Conservation (phyloP, 768 basidiomycete genomes). For the Mrakia frigida region DNA sequence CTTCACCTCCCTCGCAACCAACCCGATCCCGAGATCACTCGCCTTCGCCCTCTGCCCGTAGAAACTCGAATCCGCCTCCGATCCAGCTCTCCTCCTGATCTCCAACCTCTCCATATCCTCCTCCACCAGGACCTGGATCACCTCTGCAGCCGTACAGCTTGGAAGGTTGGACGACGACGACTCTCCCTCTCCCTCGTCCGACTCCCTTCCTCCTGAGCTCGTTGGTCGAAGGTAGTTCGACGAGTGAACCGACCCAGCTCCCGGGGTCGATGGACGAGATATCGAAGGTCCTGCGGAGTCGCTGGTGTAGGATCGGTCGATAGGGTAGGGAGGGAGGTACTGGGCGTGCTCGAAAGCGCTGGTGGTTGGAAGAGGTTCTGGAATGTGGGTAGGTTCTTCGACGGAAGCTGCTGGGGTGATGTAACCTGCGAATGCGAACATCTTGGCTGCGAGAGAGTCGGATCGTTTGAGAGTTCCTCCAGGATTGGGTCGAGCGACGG, state of each 20-base stretch:
- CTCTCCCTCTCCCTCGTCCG: constrained; percentile 1
- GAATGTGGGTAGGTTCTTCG: background rate
- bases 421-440: constrained; percentile 27
- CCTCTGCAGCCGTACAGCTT: constrained; percentile 62
- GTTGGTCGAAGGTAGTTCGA: constrained; percentile 18
- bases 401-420: constrained; percentile 12
- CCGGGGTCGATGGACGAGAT: constrained; percentile 23
- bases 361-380: background rate
- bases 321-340: constrained; percentile 28
- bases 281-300: background rate
- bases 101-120: constrained; percentile 89
- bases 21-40: constrained; percentile 45
- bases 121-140: constrained; percentile 83
- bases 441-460: constrained; percentile 27
- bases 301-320: background rate
- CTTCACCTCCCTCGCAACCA: constrained; percentile 54
- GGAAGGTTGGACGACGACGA: constrained; percentile 11
- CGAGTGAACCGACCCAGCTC: constrained; percentile 23
- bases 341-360: constrained; percentile 25
- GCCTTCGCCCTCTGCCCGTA: constrained; percentile 25
- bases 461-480: constrained; percentile 15
- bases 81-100: constrained; percentile 54
- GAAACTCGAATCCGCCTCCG: constrained; percentile 40
- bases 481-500: background rate
- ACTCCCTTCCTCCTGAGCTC: background rate